A percentile compares a stretch with the other conserved stretches of the same genome.
phyloP scores from a whole-genome alignment of 805 yeast species.

The Pichia rugopelliculosa region DNA sequence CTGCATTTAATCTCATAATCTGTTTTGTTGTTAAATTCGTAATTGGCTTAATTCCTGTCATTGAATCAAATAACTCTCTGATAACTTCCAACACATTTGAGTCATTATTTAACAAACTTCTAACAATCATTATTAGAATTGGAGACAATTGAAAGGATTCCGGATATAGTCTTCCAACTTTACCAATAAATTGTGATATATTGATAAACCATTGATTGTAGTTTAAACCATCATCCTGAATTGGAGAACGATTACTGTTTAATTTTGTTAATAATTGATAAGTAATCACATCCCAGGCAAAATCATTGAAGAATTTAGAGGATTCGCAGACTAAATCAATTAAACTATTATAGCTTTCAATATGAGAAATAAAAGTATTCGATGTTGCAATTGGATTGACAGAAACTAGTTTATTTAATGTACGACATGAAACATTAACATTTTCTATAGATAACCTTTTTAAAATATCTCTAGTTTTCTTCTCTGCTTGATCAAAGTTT shows the following conservation, averaged over 20 bases:
- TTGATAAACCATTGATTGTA: conserved; percentile 84
- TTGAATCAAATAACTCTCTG: conserved; percentile 56
- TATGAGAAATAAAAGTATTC: conserved; percentile 62
- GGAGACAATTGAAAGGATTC: conserved; percentile 52
- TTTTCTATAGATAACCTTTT: conserved; percentile 81
- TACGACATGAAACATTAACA: conserved; percentile 61
- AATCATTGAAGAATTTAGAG: conserved; percentile 63
- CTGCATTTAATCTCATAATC: conserved; percentile 59
- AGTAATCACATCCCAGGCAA: conserved; percentile 82
- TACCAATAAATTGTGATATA: conserved; percentile 70
- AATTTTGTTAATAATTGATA: conserved; percentile 65
- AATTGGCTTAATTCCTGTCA: conserved; percentile 73
- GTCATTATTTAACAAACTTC: conserved; percentile 55
- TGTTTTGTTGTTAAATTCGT: conserved; percentile 62
- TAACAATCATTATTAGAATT: conserved; percentile 50
- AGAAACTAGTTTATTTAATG: conserved; percentile 62
- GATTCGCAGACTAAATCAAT: conserved; percentile 71
- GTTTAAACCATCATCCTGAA: conserved; percentile 73
- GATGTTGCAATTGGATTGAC: conserved; percentile 77
- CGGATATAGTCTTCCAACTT: conserved; percentile 50
- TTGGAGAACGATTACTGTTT: conserved; percentile 56
- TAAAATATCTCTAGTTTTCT: conserved; percentile 66
- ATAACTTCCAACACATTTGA: conserved; percentile 56
- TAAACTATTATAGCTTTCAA: conserved; percentile 88
- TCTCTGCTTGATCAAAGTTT: conserved; percentile 61